A percentile compares a stretch with the other conserved stretches of the same genome.
Conservation (phyloP, 208 protist genomes). For the Crithidia thermophila region DNA sequence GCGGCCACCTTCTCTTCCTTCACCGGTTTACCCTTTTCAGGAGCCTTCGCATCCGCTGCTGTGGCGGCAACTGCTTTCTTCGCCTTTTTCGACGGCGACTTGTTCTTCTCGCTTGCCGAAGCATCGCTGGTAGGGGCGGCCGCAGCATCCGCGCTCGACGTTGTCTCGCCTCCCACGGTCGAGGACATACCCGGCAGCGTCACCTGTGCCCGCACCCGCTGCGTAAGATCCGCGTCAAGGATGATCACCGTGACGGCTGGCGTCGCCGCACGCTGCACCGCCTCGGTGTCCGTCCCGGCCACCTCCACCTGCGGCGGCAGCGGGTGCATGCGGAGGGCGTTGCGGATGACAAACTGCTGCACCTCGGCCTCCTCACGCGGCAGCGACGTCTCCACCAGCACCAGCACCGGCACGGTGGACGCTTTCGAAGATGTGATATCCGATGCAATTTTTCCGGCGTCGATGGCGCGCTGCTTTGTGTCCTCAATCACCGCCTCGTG, state of each 20-base stretch:
- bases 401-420: slow-evolving; percentile 13
- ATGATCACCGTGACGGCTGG: slow-evolving; percentile 28
- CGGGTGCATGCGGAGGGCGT: slow-evolving; percentile 33
- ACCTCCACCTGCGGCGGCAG: slow-evolving; percentile 20
- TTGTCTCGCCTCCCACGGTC: too few relatives aligned
- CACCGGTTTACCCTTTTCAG: background rate
- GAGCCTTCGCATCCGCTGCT: background rate
- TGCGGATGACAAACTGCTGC: slow-evolving; percentile 33
- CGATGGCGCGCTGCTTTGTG: background rate
- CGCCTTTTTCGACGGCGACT: too few relatives aligned
- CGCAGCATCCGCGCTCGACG: too few relatives aligned
- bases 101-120: too few relatives aligned
- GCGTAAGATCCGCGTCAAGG: slow-evolving; percentile 17
- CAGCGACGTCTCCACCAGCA: slow-evolving; percentile 32
- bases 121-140: too few relatives aligned
- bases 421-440: background rate
- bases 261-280: background rate
- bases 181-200: slow-evolving; percentile 21
- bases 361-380: slow-evolving; percentile 29
- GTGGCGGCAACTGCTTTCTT: background rate
- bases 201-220: slow-evolving; percentile 16
- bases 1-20: background rate
- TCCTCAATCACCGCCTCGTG: slow-evolving; percentile 30
- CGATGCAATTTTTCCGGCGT: background rate
- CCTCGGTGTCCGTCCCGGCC: background rate